Evolutionary conservation across 2,329 filamentous ascomycete species (phyloP), one percentile per base, ranked within the genome.

Genomic region (Xylariales sp.): DNA sequence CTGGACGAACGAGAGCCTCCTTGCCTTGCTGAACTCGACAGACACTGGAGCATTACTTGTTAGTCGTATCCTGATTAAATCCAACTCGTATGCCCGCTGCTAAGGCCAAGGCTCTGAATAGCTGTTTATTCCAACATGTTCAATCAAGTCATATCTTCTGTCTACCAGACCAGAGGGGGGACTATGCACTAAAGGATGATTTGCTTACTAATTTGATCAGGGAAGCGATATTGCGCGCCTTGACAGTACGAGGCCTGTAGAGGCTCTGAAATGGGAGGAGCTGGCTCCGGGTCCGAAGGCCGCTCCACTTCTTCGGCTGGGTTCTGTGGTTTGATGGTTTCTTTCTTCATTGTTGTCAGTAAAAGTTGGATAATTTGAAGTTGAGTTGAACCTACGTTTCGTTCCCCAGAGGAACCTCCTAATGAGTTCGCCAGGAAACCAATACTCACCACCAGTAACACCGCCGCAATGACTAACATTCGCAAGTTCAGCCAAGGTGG

Each of bases 1-100:
- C 47, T 78, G 66, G 10, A 60, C 40, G 37, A 78, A 56, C 3
- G 50, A 53, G 12, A 78, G 48, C 31, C 56, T 58, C n/a, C 55
- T 62, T 11, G 54, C 50, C 11, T 47, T 45, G 25, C 51, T 54
- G 38, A 73, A 69, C 14, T 60, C 51, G 8, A 71, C 43, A 12
- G 52, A 44, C 41, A 64, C 38, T 40, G 15, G 14, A 18, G 25
- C 10, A 12, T 32, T 4, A 6, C 9, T 9, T 14, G 36, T 39
- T 15, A 39, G 36, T n/a, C n/a, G n/a, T n/a, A n/a, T n/a, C n/a
- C n/a, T n/a, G n/a, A n/a, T n/a, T n/a, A n/a, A n/a, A n/a, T n/a
- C n/a, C n/a, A n/a, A n/a, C n/a, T n/a, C n/a, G n/a, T n/a, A n/a
- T n/a, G n/a, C n/a, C n/a, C n/a, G n/a, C n/a, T n/a, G n/a, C n/a